Evolutionary conservation across 2,329 filamentous ascomycete genomes (phyloP).

Genomic region (Arthrobotrys entomopaga): DNA sequence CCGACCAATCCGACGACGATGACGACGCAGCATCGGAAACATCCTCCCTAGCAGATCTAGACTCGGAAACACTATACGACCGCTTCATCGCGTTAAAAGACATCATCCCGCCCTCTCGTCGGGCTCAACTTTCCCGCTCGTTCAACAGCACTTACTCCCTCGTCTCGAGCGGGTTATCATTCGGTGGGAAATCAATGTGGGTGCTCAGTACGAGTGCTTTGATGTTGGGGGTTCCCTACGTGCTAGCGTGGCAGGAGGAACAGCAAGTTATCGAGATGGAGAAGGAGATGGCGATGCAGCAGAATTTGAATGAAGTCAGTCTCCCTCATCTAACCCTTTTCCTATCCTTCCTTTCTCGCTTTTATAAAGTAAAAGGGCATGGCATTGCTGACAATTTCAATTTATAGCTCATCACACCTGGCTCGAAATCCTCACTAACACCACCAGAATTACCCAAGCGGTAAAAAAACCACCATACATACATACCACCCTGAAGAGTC

Average conservation of each 20-base stretch:
- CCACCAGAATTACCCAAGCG: constrained; percentile 49
- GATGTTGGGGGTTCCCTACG: constrained; percentile 90
- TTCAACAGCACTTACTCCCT: constrained; percentile 68
- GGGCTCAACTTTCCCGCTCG: constrained; percentile 72
- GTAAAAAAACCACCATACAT: too few species aligned
- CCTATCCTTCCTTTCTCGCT: not conserved
- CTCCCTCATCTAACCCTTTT: not conserved
- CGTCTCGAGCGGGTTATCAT: constrained; percentile 71
- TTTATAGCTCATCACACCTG: constrained; percentile 51
- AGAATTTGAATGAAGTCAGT: constrained; percentile 82
- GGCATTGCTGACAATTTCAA: not conserved
- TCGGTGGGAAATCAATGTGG: constrained; percentile 89
- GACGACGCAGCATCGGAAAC: constrained; percentile 59
- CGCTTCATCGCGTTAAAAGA: constrained; percentile 78
- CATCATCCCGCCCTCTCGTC: constrained; percentile 78
- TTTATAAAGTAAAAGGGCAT: not conserved
- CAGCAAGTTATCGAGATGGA: constrained; percentile 98
- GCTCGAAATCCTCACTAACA: constrained; percentile 42
- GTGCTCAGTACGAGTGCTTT: constrained; percentile 88
- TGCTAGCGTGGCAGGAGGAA: constrained; percentile 91
- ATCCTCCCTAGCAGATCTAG: constrained; percentile 60
- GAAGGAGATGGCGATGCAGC: constrained; percentile 94
- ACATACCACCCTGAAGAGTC: too few species aligned
- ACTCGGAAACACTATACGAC: constrained; percentile 72
- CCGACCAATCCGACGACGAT: constrained; percentile 69